Evolutionary conservation across 83 land plant genomes (phyloP), one percentile per base, ranked within the genome.

Genomic region (Thuja plicata): DNA sequence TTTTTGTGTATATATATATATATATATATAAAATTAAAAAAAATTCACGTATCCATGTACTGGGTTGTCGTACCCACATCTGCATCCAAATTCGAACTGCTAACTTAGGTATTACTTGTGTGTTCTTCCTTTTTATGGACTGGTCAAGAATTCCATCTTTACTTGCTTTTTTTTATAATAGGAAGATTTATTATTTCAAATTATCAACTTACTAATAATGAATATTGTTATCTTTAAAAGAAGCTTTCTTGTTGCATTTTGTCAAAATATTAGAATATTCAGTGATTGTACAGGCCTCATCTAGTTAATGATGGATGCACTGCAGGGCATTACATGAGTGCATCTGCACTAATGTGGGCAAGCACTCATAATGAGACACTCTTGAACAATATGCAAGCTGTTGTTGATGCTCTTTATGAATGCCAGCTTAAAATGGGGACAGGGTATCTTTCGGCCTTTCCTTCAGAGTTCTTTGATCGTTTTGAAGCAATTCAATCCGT

Each of bases 371-470:
- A 97, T 87, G 90, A 86, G 35, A 87, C 89, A 73, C 94, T 96
- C 38, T 89, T 87, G 45, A 89, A 86, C 52, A 97, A 96, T 88
- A 94, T 94, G 97, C 77, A 89, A 34, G 88, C 93, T 21, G 86
- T 97, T 40, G 92, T 97, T 40, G 79, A 89, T 84, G 96, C 95
- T 79, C 92, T 97, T 81, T 60, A 89, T 62, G 93, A 88, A 32
- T 97, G 99, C 87, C 99, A 97, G 90, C 52, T 89, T 32, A 90
- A 92, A 86, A 90, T 96, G 66, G 98, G 96, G 24, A 93, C 97
- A 11, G 99, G 99, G 60, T 97, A 97, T 90, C 93, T 97, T 37
- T 97, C 99, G 40, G 99, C 97, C 70, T 97, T 97, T 79, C 99
- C 98, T 30, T 84, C 95, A 37, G 97, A 95, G 82, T 86, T 92